These are phyloP conservation scores for Macrolepiota dolichaula DNA, from an alignment of 768 basidiomycete species.

Conservation along the genomic window DNA sequence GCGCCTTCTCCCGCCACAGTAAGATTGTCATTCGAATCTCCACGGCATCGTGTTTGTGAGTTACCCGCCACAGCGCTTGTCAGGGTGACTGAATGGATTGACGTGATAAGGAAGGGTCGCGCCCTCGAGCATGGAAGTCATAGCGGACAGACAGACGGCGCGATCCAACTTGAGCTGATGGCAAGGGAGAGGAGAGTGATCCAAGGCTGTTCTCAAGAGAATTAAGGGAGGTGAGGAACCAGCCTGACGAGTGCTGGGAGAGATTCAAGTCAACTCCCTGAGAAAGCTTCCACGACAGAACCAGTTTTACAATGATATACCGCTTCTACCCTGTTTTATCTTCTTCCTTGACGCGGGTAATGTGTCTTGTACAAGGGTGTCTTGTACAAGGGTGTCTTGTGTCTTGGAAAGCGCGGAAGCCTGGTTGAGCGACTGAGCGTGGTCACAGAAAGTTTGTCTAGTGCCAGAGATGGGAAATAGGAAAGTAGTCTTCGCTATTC, in stretches of 20 bases:
- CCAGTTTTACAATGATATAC: background rate
- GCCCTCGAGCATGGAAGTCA: background rate
- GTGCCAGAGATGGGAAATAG: background rate
- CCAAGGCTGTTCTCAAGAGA: background rate
- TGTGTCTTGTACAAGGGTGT: background rate
- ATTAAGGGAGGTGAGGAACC: background rate
- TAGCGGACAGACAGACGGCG: background rate
- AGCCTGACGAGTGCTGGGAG: background rate
- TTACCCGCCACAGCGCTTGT: background rate
- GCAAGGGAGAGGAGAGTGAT: background rate
- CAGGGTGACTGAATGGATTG: background rate
- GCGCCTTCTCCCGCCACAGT: background rate
- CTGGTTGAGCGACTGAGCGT: background rate
- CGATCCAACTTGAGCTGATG: background rate
- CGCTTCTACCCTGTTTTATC: background rate
- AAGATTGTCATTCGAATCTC: background rate
- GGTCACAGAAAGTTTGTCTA: background rate
- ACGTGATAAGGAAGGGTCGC: background rate
- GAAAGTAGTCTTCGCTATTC: background rate
- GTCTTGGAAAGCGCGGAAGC: background rate
- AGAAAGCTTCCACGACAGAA: background rate
- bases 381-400: background rate
- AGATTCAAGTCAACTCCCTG: background rate
- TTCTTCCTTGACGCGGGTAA: background rate
- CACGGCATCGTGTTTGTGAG: background rate